Conservation (phyloP, 2,329 filamentous ascomycete species). For the Trichophyton rubrum region DNA sequence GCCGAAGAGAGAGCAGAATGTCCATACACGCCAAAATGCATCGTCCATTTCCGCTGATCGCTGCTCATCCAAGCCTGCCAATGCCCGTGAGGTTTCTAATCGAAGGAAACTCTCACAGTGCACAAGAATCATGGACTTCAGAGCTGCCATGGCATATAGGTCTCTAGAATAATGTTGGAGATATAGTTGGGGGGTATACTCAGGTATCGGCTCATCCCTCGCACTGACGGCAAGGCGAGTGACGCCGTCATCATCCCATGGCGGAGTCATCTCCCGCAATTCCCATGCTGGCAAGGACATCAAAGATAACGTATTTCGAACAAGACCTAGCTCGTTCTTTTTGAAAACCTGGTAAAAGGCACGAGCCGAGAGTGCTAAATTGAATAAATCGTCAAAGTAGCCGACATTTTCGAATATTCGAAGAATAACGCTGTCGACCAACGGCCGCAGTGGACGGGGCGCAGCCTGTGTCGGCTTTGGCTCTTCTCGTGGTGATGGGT, state of each 20-base stretch:
- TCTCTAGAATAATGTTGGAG: conserved; percentile 41
- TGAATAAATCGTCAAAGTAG: conserved; percentile 44
- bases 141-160: conserved; percentile 39
- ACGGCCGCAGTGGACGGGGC: background rate
- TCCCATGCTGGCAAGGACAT: conserved; percentile 50
- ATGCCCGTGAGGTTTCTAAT: conserved; percentile 42
- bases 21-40: conserved; percentile 55
- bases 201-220: conserved; percentile 34
- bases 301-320: conserved; percentile 39
- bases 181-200: conserved; percentile 43
- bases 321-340: conserved; percentile 41
- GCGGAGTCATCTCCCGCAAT: conserved; percentile 45
- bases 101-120: conserved; percentile 46
- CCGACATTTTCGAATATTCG: conserved; percentile 39
- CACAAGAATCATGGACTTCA: conserved; percentile 45
- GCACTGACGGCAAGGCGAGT: conserved; percentile 27
- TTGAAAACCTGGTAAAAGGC: conserved; percentile 49
- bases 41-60: conserved; percentile 44
- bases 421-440: conserved; percentile 41
- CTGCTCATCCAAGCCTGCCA: conserved; percentile 36
- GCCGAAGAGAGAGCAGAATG: conserved; percentile 53
- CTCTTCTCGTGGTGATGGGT: conserved; percentile 15
- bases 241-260: conserved; percentile 34
- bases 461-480: conserved; percentile 23
- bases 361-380: conserved; percentile 41